phyloP scores from a whole-genome alignment of 148 eudicot species.

The Vaccinium vitisidaea region DNA sequence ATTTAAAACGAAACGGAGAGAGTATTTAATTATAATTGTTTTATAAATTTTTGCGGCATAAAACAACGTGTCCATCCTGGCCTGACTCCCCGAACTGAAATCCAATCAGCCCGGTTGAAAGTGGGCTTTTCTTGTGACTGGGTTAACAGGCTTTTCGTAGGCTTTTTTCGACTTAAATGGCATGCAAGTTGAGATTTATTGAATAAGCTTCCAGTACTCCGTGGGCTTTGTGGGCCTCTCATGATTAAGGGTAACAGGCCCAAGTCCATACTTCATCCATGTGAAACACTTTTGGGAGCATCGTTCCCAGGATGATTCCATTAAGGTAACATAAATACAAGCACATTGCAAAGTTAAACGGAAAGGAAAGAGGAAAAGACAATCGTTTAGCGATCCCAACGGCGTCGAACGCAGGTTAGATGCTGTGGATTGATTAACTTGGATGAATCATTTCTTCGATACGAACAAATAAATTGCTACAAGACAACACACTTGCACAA shows the following conservation, averaged over 20 bases:
- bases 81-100: not conserved
- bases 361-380: not conserved
- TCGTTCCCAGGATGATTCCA: not conserved
- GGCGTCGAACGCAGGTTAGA: not conserved
- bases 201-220: not conserved
- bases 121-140: not conserved
- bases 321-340: not conserved
- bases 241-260: not conserved
- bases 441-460: no score
- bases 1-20: no score
- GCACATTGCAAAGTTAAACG: not conserved
- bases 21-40: no score
- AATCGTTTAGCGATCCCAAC: not conserved
- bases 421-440: no score
- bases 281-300: not conserved
- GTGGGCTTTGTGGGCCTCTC: not conserved
- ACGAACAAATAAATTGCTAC: no score
- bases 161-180: not conserved
- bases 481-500: no score
- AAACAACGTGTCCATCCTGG: no score
- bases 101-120: not conserved
- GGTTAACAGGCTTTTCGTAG: not conserved
- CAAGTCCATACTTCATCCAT: not conserved
- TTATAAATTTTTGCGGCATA: no score
- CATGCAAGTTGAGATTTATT: not conserved